A percentile compares a stretch with the other conserved stretches of the same genome.
Evolutionary conservation across 139 green algal species (phyloP).

Genomic region (Auxenochlorella pyrenoidosa): DNA sequence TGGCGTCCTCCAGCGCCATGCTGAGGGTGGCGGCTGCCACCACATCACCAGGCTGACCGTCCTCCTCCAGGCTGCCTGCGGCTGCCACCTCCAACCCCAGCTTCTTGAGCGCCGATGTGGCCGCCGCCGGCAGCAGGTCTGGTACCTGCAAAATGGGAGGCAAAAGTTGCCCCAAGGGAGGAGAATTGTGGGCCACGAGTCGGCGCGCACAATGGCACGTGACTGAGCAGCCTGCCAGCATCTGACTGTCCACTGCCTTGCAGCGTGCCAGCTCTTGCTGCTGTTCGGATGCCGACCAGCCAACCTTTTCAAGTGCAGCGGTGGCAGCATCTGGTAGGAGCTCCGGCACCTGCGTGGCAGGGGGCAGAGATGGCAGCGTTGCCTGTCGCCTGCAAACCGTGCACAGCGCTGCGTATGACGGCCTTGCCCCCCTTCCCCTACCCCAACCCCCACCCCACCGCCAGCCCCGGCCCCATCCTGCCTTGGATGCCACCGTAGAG

Average conservation of each 20-base stretch:
- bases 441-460: neutral
- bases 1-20: neutral
- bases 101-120: neutral
- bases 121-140: neutral
- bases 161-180: neutral
- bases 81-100: constrained; percentile 5
- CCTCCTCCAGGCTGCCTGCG: neutral
- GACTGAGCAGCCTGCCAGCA: too few species aligned
- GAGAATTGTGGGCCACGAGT: neutral
- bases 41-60: neutral
- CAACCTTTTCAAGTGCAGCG: neutral
- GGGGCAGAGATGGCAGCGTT: neutral
- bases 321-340: neutral
- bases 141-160: neutral
- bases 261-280: neutral
- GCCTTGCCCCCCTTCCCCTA: neutral
- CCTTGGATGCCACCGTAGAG: neutral
- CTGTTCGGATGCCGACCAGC: neutral
- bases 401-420: too few species aligned
- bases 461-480: neutral
- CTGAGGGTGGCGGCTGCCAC: too few species aligned
- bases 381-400: neutral
- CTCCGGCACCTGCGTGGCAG: too few species aligned
- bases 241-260: too few species aligned
- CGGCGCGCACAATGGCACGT: too few species aligned